Base-by-base conservation (phyloP, 345 rosid genomes). In the Citrus medica region DNA sequence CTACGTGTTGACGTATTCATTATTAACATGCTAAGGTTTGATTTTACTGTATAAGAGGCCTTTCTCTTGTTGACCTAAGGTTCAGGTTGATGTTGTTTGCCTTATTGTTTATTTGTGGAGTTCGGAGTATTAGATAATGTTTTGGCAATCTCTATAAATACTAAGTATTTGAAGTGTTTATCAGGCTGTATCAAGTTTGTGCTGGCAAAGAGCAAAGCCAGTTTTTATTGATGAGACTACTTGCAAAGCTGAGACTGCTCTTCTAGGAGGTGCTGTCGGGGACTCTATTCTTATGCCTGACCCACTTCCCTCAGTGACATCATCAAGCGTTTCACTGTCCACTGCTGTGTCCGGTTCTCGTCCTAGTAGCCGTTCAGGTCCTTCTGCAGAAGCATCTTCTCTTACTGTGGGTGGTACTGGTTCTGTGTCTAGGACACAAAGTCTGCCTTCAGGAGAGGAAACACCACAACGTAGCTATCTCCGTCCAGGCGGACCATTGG, bases 141-240 rank as follows among this genome's bases (percentile, higher is more conserved):
- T 30, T 84, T 71, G 69, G 21, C n/a, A 61, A 38, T 77, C 32
- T 51, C 71, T 64, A 46, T 70, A 80, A 61, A 78, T 78, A 76
- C 78, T 81, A 60, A 85, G 13, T 74, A 76, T 38, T 76, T 67
- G 68, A 35, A 58, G 69, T 82, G 59, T 79, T 81, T 33, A 71
- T 79, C 88, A 97, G 99, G 98, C 94, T 63, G 96, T 97, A 77
- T 84, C 98, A 67, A 93, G 98, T 87, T 90, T 97, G 81, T 90
- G 98, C 85, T 97, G 98, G 98, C 98, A 97, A 87, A 93, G 98
- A 88, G 91, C 93, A 76, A 94, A 94, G 89, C 93, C 98, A 74
- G 88, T 90, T 73, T 71, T 84, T 70, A 91, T 97, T 73, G 93
- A 92, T 82, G 98, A 97, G 85, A 90, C 85, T 84, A 89, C 74